These are phyloP conservation scores for Botrytis sinoallii DNA, from an alignment of 2,329 filamentous ascomycete genomes.

Conservation along the genomic window DNA sequence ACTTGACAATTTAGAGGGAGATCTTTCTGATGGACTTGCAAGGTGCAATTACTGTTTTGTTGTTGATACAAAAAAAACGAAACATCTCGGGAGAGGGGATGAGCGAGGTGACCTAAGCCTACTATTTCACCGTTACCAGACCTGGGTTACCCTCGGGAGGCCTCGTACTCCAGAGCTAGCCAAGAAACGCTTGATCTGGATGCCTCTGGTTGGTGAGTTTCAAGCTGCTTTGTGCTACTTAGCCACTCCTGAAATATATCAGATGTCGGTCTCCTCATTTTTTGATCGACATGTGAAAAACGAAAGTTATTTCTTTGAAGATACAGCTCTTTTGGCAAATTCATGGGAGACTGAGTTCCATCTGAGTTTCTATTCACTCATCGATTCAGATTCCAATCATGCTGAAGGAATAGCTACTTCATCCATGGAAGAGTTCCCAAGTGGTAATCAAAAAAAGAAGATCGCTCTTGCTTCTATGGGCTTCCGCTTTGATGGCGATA, in stretches of 20 bases:
- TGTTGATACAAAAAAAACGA: neutral
- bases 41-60: neutral
- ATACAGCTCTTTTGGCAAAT: neutral
- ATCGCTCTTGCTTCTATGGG: neutral
- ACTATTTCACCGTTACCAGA: too few relatives aligned
- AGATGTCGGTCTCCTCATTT: neutral
- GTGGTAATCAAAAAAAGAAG: neutral
- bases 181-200: neutral
- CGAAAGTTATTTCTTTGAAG: neutral
- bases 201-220: neutral
- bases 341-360: neutral
- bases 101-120: too few relatives aligned
- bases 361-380: neutral
- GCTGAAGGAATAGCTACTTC: neutral
- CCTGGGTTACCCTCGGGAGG: too few relatives aligned
- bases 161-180: neutral
- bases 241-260: neutral
- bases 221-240: neutral
- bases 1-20: neutral
- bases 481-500: neutral
- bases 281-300: neutral
- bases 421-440: neutral
- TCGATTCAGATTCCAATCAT: neutral
- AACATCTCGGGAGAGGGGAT: rapidly evolving
- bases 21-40: rapidly evolving